These are phyloP conservation scores for Saccharomycopsis sp. DNA, from an alignment of 805 yeast species.

Conservation along the genomic window DNA sequence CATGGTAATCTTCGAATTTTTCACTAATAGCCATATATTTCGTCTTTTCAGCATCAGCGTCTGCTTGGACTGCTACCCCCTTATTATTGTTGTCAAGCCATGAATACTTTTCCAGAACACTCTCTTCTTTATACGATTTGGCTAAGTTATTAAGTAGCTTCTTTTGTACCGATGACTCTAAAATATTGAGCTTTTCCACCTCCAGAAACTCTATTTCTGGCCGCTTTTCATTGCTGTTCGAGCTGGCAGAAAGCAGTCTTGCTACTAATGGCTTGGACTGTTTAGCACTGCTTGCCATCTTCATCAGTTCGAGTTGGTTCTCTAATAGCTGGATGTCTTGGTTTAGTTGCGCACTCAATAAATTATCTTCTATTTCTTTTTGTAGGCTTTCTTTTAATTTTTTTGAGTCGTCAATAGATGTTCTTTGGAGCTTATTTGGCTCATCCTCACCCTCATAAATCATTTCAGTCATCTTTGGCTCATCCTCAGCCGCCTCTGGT, in stretches of 20 bases:
- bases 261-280: too few relatives aligned
- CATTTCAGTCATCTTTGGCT: too few relatives aligned
- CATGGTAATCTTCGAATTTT: background rate
- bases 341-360: background rate
- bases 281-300: background rate
- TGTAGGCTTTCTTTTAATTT: background rate
- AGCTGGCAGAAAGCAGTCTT: too few relatives aligned
- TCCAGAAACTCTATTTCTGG: background rate
- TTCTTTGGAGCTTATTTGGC: too few relatives aligned
- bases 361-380: background rate
- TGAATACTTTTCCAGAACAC: background rate
- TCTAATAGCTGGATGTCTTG: background rate
- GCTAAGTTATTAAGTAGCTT: background rate
- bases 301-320: background rate
- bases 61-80: background rate
- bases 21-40: too few relatives aligned
- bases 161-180: background rate
- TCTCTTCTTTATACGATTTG: background rate
- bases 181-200: background rate
- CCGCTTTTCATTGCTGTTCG: background rate
- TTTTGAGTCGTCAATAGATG: background rate
- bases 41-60: background rate
- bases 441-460: too few relatives aligned
- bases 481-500: too few relatives aligned
- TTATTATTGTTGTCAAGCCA: background rate